Evolutionary conservation across 108 stramenopile genomes (phyloP).

Genomic region (Pseudonitzschia delicatissima): DNA sequence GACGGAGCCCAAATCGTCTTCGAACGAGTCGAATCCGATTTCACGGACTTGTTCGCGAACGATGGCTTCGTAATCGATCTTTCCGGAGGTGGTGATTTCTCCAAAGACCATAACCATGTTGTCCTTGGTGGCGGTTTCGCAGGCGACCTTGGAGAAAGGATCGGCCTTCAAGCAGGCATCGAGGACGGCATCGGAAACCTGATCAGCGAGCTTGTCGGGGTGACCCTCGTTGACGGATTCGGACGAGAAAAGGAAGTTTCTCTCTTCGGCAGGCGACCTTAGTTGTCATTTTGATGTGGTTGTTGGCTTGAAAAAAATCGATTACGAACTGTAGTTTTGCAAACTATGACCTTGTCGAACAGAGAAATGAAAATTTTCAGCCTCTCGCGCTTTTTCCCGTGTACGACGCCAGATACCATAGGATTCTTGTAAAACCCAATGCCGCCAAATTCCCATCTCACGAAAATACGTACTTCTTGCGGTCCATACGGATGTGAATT

Average conservation of each 20-base stretch:
- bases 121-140: slow-evolving; percentile 98
- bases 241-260: slow-evolving; percentile 86
- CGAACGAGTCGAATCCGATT: slow-evolving; percentile 93
- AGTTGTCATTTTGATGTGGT: background rate
- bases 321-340: too few species aligned
- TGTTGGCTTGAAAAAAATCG: too few species aligned
- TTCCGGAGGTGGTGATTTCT: slow-evolving; percentile 95
- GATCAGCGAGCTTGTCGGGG: slow-evolving; percentile 95
- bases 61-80: slow-evolving; percentile 96
- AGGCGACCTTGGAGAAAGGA: slow-evolving; percentile 94
- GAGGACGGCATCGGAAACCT: slow-evolving; percentile 96
- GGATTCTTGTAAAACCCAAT: too few species aligned
- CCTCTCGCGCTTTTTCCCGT: too few species aligned
- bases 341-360: too few species aligned
- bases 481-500: too few species aligned
- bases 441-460: too few species aligned
- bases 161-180: slow-evolving; percentile 95
- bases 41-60: slow-evolving; percentile 95
- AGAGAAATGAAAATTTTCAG: too few species aligned
- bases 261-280: slow-evolving; percentile 56
- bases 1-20: slow-evolving; percentile 68
- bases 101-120: slow-evolving; percentile 99
- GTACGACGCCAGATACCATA: too few species aligned
- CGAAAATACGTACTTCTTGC: too few species aligned
- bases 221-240: slow-evolving; percentile 98